Percentiles rank a stretch among this genome's conserved stretches.
Evolutionary conservation across 306 rosid species (phyloP).

Genomic region (Castanea crenata): DNA sequence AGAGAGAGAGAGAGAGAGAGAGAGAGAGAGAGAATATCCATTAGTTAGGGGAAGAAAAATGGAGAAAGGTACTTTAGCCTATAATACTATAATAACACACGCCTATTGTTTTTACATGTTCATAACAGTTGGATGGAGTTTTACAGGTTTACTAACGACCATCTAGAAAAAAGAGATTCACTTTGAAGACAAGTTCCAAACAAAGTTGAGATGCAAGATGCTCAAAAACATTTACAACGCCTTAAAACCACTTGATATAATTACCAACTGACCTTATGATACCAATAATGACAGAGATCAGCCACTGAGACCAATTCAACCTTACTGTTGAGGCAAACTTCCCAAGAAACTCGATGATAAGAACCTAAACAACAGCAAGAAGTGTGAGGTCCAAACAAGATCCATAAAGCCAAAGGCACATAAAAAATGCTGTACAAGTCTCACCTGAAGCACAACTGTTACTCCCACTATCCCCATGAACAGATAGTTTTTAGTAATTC

Average conservation of each 20-base stretch:
- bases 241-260: not conserved
- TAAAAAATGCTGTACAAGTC: conserved; percentile 3
- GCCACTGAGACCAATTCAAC: conserved; percentile 79
- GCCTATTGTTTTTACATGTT: not conserved
- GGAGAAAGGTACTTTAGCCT: not conserved
- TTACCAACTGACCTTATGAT: conserved; percentile 55
- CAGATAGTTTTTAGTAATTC: conserved; percentile 64
- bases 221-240: not conserved
- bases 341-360: conserved; percentile 75
- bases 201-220: not conserved
- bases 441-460: conserved; percentile 83
- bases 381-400: not conserved
- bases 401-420: not conserved
- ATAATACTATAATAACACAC: not conserved
- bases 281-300: conserved; percentile 65
- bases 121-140: not conserved
- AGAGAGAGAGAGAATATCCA: not conserved
- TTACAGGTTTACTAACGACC: not conserved
- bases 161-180: not conserved
- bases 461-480: conserved; percentile 72
- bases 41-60: not conserved
- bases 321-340: conserved; percentile 63
- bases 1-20: conserved; percentile 7
- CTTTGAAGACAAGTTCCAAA: not conserved
- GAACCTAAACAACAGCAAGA: conserved; percentile 39